Evolutionary conservation across 1,284 basidiomycete genomes (phyloP).

Genomic region (Ceraceosorus guamensis): DNA sequence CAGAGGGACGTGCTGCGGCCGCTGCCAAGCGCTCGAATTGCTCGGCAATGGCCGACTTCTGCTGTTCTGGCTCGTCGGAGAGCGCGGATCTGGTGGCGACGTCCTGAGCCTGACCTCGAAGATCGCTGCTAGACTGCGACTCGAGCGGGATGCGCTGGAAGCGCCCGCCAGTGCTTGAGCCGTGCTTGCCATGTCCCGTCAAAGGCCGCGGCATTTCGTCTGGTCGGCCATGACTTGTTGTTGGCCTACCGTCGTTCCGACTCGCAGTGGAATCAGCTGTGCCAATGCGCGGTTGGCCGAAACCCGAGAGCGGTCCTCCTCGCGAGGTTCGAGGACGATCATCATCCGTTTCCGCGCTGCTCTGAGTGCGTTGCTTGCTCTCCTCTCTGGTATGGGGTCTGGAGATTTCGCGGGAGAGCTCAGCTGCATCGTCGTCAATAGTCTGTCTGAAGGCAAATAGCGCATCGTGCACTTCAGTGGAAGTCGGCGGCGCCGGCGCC

Average conservation of each 20-base stretch:
- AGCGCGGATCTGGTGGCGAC: no score
- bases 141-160: no score
- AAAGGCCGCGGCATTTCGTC: no score
- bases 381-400: no score
- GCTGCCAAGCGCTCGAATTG: background rate
- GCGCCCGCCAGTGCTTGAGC: no score
- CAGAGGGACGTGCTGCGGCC: background rate
- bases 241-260: no score
- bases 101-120: no score
- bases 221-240: no score
- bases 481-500: background rate
- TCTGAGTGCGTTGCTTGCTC: no score
- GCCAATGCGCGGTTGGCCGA: background rate
- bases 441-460: conserved; percentile 4
- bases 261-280: background rate
- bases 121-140: no score
- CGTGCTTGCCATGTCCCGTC: no score
- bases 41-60: background rate
- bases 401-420: background rate
- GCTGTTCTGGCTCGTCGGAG: background rate
- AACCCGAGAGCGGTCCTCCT: background rate
- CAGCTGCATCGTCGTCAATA: conserved; percentile 4
- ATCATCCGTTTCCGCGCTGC: background rate
- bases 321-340: conserved; percentile 6
- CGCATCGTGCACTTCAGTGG: background rate